Percentiles rank a stretch among this genome's conserved stretches.
phyloP scores from a whole-genome alignment of 768 basidiomycete species.

The Strobilomyces dryophilus region DNA sequence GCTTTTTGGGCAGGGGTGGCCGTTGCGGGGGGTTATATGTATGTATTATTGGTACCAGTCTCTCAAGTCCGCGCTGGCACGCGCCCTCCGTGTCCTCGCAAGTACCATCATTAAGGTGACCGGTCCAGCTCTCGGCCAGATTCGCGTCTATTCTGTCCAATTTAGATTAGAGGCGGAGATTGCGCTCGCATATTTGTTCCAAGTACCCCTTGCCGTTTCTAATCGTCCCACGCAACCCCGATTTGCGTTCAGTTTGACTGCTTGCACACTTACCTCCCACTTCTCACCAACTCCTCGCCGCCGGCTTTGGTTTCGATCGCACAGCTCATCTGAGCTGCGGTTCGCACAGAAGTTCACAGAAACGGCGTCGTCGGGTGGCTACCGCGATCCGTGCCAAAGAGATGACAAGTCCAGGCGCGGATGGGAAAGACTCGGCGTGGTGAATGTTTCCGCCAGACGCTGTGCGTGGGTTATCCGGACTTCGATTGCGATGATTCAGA shows the following conservation, averaged over 20 bases:
- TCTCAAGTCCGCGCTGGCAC: constrained; percentile 55
- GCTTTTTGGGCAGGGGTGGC: too few relatives aligned
- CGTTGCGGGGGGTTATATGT: too few relatives aligned
- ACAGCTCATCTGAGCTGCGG: constrained; percentile 50
- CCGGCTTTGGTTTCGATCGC: constrained; percentile 41
- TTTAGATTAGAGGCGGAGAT: constrained; percentile 49
- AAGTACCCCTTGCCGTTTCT: too few relatives aligned
- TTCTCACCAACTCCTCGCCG: too few relatives aligned
- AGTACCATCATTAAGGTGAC: constrained; percentile 61
- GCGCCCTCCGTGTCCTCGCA: constrained; percentile 58
- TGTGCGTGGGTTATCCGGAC: constrained; percentile 60
- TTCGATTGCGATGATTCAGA: constrained; percentile 44
- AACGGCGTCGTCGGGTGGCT: constrained; percentile 37
- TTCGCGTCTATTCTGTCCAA: constrained; percentile 34
- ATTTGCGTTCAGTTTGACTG: constrained; percentile 42
- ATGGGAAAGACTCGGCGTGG: constrained; percentile 62
- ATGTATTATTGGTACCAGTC: too few relatives aligned
- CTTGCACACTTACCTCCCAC: too few relatives aligned
- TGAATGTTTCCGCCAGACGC: constrained; percentile 36
- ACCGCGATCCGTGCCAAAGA: too few relatives aligned
- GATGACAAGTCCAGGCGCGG: constrained; percentile 17
- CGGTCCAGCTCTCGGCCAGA: constrained; percentile 67
- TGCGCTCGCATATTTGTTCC: constrained; percentile 57
- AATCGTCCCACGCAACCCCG: too few relatives aligned
- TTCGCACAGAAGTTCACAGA: constrained; percentile 50